Base-by-base conservation (phyloP, 495 filamentous ascomycete species). In the Aspergillus asperescens region DNA sequence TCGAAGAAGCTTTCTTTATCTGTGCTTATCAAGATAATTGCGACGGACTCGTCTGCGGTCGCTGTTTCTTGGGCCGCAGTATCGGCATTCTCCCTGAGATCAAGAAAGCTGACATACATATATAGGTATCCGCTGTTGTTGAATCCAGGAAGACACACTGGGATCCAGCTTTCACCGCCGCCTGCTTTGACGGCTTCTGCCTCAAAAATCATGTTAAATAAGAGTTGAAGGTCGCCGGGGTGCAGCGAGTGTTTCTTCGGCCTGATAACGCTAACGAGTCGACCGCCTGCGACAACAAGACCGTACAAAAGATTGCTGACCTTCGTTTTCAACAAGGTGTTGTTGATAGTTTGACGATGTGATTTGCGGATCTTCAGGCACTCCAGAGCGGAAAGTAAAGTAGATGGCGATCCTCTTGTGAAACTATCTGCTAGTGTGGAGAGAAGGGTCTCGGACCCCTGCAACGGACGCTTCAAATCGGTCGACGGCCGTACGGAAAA, bases 151-250 rank as follows among this genome's bases (percentile, higher is more conserved):
- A 99, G 79, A 59, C 94, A 97, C 7, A 99, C 78, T 2, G 94
- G 94, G 31, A 96, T 92, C 94, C 94, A 97, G 60, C 91, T 96
- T 66, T 99, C 94, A 13, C 90, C 91, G 23, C 90, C 93, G 5
- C 87, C 89, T 38, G 83, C 83, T 56, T 90, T 90, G 62, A 99
- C 84, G 29, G 87, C 86, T 37, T 87, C 85, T 3, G 92, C 89
- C 64, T 94, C 91, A 57, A 96, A 97, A n/a, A 99, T 81, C 94
- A 99, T 97, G 60, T 96, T 96, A 77, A 99, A 97, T 23, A 99
- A 85, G 24, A 99, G 81, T 56, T 96, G 92, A 18, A 99, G 78
- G 58, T 99, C 94, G 48, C 91, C 90, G 0, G 94, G 94, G 57
- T 97, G 94, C 24, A 99, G 79, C 1, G 89, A 95, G 70, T 99